A percentile compares a stretch with the other conserved stretches of the same genome.
phyloP scores from a whole-genome alignment of 1,284 basidiomycete species.

The Gymnopus androsaceus region DNA sequence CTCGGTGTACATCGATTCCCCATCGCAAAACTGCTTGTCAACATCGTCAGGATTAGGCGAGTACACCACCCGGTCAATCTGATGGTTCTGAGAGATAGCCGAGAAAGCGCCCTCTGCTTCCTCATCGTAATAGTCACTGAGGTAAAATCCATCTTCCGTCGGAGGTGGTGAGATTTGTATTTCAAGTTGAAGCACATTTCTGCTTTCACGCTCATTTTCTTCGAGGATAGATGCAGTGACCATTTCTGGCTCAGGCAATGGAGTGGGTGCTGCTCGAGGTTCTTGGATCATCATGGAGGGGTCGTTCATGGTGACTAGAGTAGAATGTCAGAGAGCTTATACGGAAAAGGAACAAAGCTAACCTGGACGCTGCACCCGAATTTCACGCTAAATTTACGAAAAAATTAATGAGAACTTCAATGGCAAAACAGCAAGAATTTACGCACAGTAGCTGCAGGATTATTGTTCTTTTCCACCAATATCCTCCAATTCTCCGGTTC shows the following conservation, averaged over 20 bases:
- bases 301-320: not conserved
- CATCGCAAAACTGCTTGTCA: not conserved
- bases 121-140: constrained; percentile 2
- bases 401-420: not conserved
- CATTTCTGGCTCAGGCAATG: not conserved
- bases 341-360: not conserved
- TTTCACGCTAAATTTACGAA: not conserved
- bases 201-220: not conserved
- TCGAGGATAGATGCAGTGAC: constrained; percentile 4
- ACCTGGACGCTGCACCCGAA: not conserved
- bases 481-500: constrained; percentile 25
- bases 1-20: not conserved
- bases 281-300: not conserved
- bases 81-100: too few species aligned
- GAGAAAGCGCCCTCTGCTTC: not conserved
- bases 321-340: not conserved
- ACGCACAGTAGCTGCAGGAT: not conserved
- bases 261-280: constrained; percentile 3
- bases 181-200: not conserved
- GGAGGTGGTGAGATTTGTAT: constrained; percentile 6
- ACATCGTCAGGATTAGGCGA: not conserved
- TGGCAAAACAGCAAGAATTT: not conserved
- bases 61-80: not conserved
- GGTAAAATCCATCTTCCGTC: not conserved
- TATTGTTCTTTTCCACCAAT: not conserved